Conservation (phyloP, 768 basidiomycete species). For the Rhodotorula taiwanensis region DNA sequence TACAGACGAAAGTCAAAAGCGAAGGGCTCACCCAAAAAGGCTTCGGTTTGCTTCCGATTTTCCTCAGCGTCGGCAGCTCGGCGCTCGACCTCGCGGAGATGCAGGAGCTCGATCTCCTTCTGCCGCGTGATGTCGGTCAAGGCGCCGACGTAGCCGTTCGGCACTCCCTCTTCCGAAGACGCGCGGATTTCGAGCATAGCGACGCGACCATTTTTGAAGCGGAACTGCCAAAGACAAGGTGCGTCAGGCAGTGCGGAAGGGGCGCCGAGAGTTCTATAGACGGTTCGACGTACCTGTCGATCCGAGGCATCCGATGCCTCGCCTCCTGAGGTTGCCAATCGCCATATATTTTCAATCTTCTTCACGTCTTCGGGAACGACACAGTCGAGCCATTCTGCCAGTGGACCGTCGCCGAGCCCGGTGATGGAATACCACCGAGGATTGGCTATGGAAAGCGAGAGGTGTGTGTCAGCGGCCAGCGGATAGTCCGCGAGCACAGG, state of each 20-base stretch:
- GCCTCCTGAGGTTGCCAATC: slow-evolving; percentile 11
- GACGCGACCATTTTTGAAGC: slow-evolving; percentile 23
- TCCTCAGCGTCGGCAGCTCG: slow-evolving; percentile 33
- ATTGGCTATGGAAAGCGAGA: slow-evolving; percentile 5
- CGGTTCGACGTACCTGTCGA: background rate
- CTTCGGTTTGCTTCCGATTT: slow-evolving; percentile 24
- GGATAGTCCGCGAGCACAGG: background rate
- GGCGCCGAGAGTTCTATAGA: too few relatives aligned
- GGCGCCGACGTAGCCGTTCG: slow-evolving; percentile 18
- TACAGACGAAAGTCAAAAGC: too few relatives aligned
- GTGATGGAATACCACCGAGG: slow-evolving; percentile 27
- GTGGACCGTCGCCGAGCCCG: slow-evolving; percentile 1
- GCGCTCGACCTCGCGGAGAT: slow-evolving; percentile 33
- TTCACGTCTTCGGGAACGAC: slow-evolving; percentile 12
- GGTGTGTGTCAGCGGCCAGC: background rate
- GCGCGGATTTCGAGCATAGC: slow-evolving; percentile 29
- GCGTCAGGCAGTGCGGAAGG: too few relatives aligned
- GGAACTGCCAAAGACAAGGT: slow-evolving; percentile 7
- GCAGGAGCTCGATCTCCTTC: slow-evolving; percentile 27
- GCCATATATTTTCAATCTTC: slow-evolving; percentile 14
- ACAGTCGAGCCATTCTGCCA: slow-evolving; percentile 16
- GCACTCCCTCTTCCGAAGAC: slow-evolving; percentile 18
- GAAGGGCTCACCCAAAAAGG: too few relatives aligned
- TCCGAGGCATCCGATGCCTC: slow-evolving; percentile 3
- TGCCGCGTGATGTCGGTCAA: slow-evolving; percentile 31